Base-by-base conservation (phyloP, 805 yeast species). In the Vanderwaltozyma tropicalis region DNA sequence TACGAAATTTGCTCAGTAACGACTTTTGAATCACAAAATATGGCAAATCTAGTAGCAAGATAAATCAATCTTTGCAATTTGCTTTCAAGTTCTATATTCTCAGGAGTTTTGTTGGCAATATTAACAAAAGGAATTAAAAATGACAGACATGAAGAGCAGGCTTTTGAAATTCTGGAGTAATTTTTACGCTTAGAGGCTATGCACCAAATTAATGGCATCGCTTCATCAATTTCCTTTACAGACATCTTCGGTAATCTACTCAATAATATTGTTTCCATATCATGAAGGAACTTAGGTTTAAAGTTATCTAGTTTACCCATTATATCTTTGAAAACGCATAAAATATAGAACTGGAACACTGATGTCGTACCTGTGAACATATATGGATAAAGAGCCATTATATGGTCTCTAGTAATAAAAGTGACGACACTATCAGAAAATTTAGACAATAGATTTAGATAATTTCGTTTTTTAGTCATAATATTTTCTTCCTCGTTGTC, bases 11-110 rank as follows among this genome's bases (percentile, higher is more conserved):
- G 68, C 44, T 74, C 48, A 0, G 70, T 54, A 12, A 57, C 25
- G 44, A 78, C 74, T 1, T 65, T 36, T 0, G 53, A 56, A n/a
- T 72, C 60, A 45, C 92, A 82, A 45, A 69, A 71, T 32, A 79
- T 67, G 0, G 88, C 94, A 59, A 86, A 75, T 31, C 72, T 71
- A 0, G 94, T 88, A 4, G 83, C 53, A 17, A 86, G 58, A 47
- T 72, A 73, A 1, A 86, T 51, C 5, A 85, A 55, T 41, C 83
- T 69, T 17, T 68, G 67, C 3, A 80, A 47, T 44, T 68, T 75
- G 2, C 67, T 59, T 35, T 72, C 78, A 8, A 41, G 35, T 8
- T n/a, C 20, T 3, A 52, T 42, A 9, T 39, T 19, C 14, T 33
- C 18, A 3, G 63, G 50, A 2, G 49, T 46, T 3, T 39, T 46